Percentiles rank a stretch among this genome's conserved stretches.
Conservation (phyloP, 1,284 basidiomycete genomes). For the Pterulicium gracile region DNA sequence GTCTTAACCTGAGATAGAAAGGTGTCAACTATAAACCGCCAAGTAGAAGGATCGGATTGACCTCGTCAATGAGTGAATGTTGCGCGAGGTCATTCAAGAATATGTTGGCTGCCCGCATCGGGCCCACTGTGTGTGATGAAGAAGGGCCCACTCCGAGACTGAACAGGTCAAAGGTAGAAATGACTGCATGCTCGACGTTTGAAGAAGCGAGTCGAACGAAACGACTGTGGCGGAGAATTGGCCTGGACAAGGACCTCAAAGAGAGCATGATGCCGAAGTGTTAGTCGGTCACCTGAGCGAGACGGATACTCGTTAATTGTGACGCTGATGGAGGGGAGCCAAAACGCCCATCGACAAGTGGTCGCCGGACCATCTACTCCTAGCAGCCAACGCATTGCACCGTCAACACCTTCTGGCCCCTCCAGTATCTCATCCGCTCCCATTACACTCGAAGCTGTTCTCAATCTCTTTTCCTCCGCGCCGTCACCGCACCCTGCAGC, state of each 20-base stretch:
- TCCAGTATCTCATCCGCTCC: not conserved
- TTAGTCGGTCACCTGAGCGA: no score
- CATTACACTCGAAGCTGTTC: not conserved
- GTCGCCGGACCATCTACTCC: not conserved
- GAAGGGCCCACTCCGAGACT: constrained; percentile 68
- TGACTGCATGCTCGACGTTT: constrained; percentile 80
- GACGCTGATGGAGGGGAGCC: not conserved
- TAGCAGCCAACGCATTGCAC: no score
- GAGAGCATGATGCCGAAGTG: no score
- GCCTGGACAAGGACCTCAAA: not conserved
- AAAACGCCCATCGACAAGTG: not conserved
- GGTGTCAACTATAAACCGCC: constrained; percentile 4
- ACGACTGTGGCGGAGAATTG: no score
- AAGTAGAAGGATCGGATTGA: constrained; percentile 16
- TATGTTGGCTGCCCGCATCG: constrained; percentile 87
- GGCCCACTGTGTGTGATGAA: constrained; percentile 60
- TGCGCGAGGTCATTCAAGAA: constrained; percentile 74
- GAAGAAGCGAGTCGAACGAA: not conserved
- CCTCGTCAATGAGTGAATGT: constrained; percentile 63
- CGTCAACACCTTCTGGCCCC: no score
- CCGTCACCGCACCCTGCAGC: constrained; percentile 23
- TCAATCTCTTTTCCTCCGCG: not conserved
- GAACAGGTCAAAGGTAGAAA: constrained; percentile 89
- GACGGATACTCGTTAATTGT: no score
- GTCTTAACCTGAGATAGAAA: constrained; percentile 44